phyloP scores from a whole-genome alignment of 202 grass and related monocot genomes.

The Schoenoplectus triqueter region DNA sequence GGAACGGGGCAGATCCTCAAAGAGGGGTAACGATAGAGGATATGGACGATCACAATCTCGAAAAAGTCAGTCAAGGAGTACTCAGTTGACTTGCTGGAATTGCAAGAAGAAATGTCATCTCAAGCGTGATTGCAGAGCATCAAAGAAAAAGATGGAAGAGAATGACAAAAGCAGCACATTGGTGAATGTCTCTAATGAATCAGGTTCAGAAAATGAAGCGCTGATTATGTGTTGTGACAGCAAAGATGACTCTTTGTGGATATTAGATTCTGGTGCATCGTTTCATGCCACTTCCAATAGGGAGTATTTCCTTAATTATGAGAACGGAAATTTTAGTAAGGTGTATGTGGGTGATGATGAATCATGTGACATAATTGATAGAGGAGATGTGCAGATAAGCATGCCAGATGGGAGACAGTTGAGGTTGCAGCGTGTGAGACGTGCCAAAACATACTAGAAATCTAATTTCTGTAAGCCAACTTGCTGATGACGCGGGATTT shows the following conservation, averaged over 20 bases:
- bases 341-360: not conserved
- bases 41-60: too few relatives aligned
- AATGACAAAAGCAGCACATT: not conserved
- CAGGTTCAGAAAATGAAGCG: not conserved
- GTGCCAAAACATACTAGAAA: not conserved
- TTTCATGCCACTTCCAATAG: constrained; percentile 8
- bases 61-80: too few relatives aligned
- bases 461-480: not conserved
- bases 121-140: too few relatives aligned
- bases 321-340: not conserved
- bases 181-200: constrained; percentile 5
- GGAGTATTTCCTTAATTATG: constrained; percentile 1
- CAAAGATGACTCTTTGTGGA: not conserved
- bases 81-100: too few relatives aligned
- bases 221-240: constrained; percentile 19
- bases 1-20: too few relatives aligned
- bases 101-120: too few relatives aligned
- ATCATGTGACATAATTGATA: constrained; percentile 18
- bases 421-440: not conserved
- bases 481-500: not conserved
- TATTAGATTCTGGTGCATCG: constrained; percentile 24
- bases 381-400: not conserved
- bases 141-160: not conserved
- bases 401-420: not conserved
- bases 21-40: too few relatives aligned